These are phyloP conservation scores for Massarina eburnea DNA, from an alignment of 2,329 filamentous ascomycete species.

Conservation along the genomic window DNA sequence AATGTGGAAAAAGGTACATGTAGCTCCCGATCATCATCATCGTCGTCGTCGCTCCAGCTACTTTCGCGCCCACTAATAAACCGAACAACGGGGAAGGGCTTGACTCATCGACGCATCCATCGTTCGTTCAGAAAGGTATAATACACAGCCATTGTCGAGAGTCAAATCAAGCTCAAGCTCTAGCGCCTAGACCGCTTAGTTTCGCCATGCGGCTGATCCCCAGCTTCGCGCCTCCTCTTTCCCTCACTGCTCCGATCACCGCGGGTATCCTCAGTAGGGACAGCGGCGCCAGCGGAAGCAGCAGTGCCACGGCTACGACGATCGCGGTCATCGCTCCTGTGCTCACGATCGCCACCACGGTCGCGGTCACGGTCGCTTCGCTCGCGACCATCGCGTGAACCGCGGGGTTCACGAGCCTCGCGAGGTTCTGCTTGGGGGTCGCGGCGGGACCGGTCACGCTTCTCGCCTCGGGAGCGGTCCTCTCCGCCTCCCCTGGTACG, in stretches of 20 bases:
- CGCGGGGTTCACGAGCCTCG: constrained; percentile 10
- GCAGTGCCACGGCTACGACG: neutral
- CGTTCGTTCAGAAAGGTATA: too few relatives aligned
- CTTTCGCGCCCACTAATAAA: too few relatives aligned
- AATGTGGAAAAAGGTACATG: too few relatives aligned
- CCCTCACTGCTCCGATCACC: constrained; percentile 5
- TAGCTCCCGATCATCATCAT: too few relatives aligned
- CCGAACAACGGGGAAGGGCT: too few relatives aligned
- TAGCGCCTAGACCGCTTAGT: constrained; percentile 6
- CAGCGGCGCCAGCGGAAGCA: too few relatives aligned
- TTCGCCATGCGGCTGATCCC: constrained; percentile 9
- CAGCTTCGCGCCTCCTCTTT: constrained; percentile 8
- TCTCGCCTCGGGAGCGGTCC: constrained; percentile 14
- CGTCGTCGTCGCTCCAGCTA: too few relatives aligned
- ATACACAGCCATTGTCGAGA: too few relatives aligned
- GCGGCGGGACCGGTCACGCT: constrained; percentile 22
- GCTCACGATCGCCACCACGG: constrained; percentile 4
- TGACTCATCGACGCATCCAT: too few relatives aligned
- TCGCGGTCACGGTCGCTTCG: constrained; percentile 9
- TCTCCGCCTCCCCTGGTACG: constrained; percentile 20
- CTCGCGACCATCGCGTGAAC: constrained; percentile 15
- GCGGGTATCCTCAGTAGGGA: neutral
- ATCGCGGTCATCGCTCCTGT: constrained; percentile 6
- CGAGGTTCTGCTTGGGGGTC: constrained; percentile 8
- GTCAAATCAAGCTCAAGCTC: neutral